These are phyloP conservation scores for Brasenia schreberi DNA, from an alignment of 164 flowering plant genomes.

Conservation along the genomic window DNA sequence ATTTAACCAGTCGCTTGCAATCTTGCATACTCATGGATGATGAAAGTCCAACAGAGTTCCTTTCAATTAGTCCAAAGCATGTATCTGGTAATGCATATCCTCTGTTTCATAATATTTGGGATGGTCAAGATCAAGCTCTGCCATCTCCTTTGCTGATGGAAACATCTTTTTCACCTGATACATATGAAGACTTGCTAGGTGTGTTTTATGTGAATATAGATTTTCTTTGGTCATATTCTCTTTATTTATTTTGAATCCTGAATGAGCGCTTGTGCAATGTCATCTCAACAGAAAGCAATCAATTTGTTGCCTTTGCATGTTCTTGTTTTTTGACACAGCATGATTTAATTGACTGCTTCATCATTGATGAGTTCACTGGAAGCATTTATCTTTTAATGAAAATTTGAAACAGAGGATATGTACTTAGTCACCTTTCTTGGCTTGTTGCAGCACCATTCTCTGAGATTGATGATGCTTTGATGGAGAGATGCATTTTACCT, in stretches of 20 bases:
- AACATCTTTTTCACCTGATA: constrained; percentile 49
- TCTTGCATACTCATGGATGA: constrained; percentile 32
- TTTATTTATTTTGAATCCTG: neutral
- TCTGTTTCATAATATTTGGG: constrained; percentile 44
- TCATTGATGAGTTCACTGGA: neutral
- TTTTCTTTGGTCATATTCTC: neutral
- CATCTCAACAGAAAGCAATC: neutral
- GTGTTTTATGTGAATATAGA: constrained; percentile 4
- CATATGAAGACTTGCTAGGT: constrained; percentile 95
- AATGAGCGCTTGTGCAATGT: neutral
- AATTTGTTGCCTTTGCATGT: too few species aligned
- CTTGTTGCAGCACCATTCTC: constrained; percentile 69
- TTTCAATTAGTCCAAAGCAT: constrained; percentile 36
- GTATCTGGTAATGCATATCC: constrained; percentile 27
- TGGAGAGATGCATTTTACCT: constrained; percentile 39
- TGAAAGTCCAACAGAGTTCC: constrained; percentile 44
- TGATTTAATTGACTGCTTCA: neutral
- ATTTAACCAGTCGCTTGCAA: constrained; percentile 27
- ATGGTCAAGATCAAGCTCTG: constrained; percentile 58
- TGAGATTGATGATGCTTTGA: constrained; percentile 69
- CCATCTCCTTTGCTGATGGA: constrained; percentile 94
- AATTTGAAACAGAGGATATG: neutral
- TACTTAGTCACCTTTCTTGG: neutral
- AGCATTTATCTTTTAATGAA: neutral
- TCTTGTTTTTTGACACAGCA: neutral